phyloP scores from a whole-genome alignment of 345 rosid species.

The Moricandia arvensis region DNA sequence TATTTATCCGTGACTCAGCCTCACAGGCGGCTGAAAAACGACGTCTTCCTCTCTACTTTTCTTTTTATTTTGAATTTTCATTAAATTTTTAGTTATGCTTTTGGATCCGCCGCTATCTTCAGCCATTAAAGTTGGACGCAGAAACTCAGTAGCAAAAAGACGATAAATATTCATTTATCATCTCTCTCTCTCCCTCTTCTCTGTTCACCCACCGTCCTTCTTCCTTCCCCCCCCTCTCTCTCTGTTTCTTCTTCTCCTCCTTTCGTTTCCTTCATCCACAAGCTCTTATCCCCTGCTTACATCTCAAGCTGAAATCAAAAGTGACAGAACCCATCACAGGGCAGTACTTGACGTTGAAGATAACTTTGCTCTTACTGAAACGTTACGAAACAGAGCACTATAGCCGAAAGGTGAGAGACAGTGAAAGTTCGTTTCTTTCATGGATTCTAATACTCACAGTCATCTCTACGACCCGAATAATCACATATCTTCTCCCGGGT shows the following conservation, averaged over 20 bases:
- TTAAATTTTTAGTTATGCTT: constrained; percentile 7
- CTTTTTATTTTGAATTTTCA: background rate
- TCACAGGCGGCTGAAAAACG: constrained; percentile 38
- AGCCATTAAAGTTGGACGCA: constrained; percentile 36
- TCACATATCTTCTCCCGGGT: constrained; percentile 35
- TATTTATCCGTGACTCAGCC: constrained; percentile 34
- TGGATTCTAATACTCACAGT: constrained; percentile 63
- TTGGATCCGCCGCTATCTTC: constrained; percentile 39
- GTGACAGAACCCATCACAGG: constrained; percentile 22
- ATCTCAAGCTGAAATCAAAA: constrained; percentile 49
- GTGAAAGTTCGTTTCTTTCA: constrained; percentile 6
- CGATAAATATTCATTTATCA: constrained; percentile 28
- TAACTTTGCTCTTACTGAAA: background rate
- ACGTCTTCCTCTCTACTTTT: constrained; percentile 28
- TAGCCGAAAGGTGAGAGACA: background rate
- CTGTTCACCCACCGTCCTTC: constrained; percentile 9
- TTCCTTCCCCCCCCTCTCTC: background rate
- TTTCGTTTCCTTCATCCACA: constrained; percentile 57
- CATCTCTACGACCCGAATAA: constrained; percentile 47
- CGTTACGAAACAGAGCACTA: constrained; percentile 25
- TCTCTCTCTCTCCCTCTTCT: constrained; percentile 19
- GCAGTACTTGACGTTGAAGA: background rate
- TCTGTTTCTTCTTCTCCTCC: constrained; percentile 23
- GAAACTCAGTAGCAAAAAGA: constrained; percentile 33
- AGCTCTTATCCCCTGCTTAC: constrained; percentile 81